phyloP scores from a whole-genome alignment of 192 early-diverging fungal genomes.

The Cladochytrium replicatum region DNA sequence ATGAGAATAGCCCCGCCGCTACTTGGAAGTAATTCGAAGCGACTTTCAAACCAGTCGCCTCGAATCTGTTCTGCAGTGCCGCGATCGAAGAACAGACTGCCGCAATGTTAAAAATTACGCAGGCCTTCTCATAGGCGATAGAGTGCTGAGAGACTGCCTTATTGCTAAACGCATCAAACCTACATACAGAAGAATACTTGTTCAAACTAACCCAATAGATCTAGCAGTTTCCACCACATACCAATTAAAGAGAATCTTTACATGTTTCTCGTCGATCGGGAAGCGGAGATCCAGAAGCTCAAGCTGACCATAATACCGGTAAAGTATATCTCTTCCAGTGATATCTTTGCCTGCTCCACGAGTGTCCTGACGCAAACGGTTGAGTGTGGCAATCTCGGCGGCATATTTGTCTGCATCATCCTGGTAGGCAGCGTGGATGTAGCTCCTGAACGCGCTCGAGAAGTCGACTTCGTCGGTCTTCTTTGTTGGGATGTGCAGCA shows the following conservation, averaged over 20 bases:
- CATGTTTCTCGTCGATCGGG: slow-evolving; percentile 82
- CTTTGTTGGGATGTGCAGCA: slow-evolving; percentile 59
- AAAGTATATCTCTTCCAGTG: slow-evolving; percentile 87
- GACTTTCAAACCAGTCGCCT: slow-evolving; percentile 63
- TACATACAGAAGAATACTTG: slow-evolving; percentile 1
- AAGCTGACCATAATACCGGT: slow-evolving; percentile 93
- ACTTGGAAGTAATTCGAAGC: slow-evolving; percentile 88
- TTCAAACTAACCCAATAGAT: background rate
- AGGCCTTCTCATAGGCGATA: slow-evolving; percentile 95
- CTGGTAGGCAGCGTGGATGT: slow-evolving; percentile 76
- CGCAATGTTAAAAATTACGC: slow-evolving; percentile 90
- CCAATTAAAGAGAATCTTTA: slow-evolving; percentile 89
- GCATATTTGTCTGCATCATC: slow-evolving; percentile 90
- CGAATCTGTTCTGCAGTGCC: slow-evolving; percentile 62
- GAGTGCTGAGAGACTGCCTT: slow-evolving; percentile 78
- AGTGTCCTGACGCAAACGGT: slow-evolving; percentile 90
- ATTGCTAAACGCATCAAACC: slow-evolving; percentile 72
- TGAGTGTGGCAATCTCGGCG: slow-evolving; percentile 69
- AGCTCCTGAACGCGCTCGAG: slow-evolving; percentile 67
- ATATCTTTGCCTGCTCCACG: slow-evolving; percentile 88
- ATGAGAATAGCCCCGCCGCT: slow-evolving; percentile 85
- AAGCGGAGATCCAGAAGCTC: slow-evolving; percentile 90
- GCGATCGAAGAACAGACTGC: slow-evolving; percentile 60
- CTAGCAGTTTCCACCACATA: slow-evolving; percentile 17
- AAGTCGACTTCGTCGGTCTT: slow-evolving; percentile 89